Percentiles rank a stretch among this genome's conserved stretches.
phyloP scores from a whole-genome alignment of 2,329 filamentous ascomycete genomes.

The Fusarium brachygibbosum region DNA sequence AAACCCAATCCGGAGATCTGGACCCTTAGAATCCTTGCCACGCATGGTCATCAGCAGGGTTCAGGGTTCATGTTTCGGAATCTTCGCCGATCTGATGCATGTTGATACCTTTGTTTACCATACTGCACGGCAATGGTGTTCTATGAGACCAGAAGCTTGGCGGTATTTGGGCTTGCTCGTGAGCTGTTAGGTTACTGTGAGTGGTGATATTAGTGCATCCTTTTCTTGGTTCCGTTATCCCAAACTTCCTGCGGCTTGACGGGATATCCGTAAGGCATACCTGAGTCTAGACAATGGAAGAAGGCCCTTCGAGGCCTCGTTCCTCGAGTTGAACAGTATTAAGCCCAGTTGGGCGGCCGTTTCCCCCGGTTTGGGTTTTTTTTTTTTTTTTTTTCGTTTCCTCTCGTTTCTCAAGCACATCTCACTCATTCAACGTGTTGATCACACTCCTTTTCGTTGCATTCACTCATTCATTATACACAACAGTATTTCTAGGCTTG shows the following conservation, averaged over 20 bases:
- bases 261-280: slow-evolving; percentile 17
- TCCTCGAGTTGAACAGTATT: slow-evolving; percentile 22
- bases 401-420: slow-evolving; percentile 6
- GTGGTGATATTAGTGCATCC: slow-evolving; percentile 1
- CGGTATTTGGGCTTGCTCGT: slow-evolving; percentile 20
- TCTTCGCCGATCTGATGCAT: slow-evolving; percentile 36
- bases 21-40: slow-evolving; percentile 35
- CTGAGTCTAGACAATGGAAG: not conserved
- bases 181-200: slow-evolving; percentile 17
- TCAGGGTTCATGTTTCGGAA: slow-evolving; percentile 43
- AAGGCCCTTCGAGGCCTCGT: slow-evolving; percentile 8
- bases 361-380: not conserved
- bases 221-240: slow-evolving; percentile 2
- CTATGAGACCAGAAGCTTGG: slow-evolving; percentile 27
- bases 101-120: slow-evolving; percentile 7
- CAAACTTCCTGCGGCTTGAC: slow-evolving; percentile 13
- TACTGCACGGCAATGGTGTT: slow-evolving; percentile 5
- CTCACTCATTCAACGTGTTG: slow-evolving; percentile 33
- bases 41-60: slow-evolving; percentile 41
- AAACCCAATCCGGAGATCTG: slow-evolving; percentile 41
- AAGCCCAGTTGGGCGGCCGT: slow-evolving; percentile 7
- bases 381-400: slow-evolving; percentile 8
- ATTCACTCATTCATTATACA: slow-evolving; percentile 22
- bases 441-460: slow-evolving; percentile 14
- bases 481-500: not conserved